Evolutionary conservation across 331 rosid genomes (phyloP).

Genomic region (Acacia concinna): DNA sequence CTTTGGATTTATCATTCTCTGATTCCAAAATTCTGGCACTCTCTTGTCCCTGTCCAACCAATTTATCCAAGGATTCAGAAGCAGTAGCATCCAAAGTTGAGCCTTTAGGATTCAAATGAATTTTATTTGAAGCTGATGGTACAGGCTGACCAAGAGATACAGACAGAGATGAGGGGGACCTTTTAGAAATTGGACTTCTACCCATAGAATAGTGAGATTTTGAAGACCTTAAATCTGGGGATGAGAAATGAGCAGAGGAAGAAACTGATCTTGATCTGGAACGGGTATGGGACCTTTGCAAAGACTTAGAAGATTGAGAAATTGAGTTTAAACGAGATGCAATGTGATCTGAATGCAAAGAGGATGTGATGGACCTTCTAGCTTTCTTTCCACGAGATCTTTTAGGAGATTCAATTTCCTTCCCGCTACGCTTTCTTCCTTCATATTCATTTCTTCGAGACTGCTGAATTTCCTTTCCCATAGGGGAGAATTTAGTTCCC

Average conservation of each 20-base stretch:
- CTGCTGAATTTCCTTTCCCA: slow-evolving; percentile 30
- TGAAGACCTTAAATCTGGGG: slow-evolving; percentile 44
- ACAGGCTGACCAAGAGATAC: slow-evolving; percentile 43
- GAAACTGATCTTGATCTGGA: slow-evolving; percentile 43
- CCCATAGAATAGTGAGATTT: slow-evolving; percentile 35
- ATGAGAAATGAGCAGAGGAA: slow-evolving; percentile 32
- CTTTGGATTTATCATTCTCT: slow-evolving; percentile 34
- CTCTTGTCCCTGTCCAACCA: slow-evolving; percentile 29
- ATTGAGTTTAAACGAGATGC: slow-evolving; percentile 37
- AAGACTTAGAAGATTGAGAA: slow-evolving; percentile 45
- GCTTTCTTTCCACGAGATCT: slow-evolving; percentile 37
- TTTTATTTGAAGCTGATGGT: slow-evolving; percentile 32
- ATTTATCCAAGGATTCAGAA: slow-evolving; percentile 29
- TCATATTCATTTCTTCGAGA: slow-evolving; percentile 28
- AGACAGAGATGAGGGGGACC: slow-evolving; percentile 47
- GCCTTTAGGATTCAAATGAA: slow-evolving; percentile 33
- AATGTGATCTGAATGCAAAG: slow-evolving; percentile 38
- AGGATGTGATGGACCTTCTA: slow-evolving; percentile 39
- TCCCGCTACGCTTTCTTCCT: slow-evolving; percentile 48
- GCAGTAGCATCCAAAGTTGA: slow-evolving; percentile 35
- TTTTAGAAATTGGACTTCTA: slow-evolving; percentile 38
- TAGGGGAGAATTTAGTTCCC: slow-evolving; percentile 28
- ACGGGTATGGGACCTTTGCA: slow-evolving; percentile 29
- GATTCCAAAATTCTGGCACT: slow-evolving; percentile 18
- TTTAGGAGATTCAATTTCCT: slow-evolving; percentile 39